Conservation (phyloP, 177 flowering plant genomes). For the Vitis hybrid region DNA sequence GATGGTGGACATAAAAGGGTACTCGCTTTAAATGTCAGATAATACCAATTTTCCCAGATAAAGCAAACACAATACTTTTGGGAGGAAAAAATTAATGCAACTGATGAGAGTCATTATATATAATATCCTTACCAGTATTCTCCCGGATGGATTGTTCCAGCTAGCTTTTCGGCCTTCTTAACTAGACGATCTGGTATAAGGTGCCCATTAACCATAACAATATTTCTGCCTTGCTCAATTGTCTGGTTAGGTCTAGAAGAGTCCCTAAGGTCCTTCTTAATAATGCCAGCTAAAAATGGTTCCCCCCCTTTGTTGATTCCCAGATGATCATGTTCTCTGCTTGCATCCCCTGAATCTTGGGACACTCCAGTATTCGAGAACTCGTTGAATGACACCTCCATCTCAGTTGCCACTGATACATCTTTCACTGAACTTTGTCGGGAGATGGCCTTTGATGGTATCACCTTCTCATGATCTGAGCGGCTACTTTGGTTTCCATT, state of each 20-base stretch:
- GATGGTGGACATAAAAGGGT: background rate
- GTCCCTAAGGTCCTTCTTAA: conserved; percentile 43
- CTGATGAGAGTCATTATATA: background rate
- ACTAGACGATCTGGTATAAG: conserved; percentile 33
- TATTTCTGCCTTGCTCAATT: conserved; percentile 23
- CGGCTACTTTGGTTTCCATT: conserved; percentile 42
- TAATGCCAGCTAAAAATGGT: conserved; percentile 36
- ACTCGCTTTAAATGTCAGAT: background rate
- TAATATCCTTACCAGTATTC: conserved; percentile 38
- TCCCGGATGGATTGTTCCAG: conserved; percentile 51
- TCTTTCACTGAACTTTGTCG: conserved; percentile 41
- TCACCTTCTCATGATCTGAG: conserved; percentile 40
- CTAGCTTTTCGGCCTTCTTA: conserved; percentile 49
- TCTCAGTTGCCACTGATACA: conserved; percentile 35
- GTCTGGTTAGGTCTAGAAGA: conserved; percentile 28
- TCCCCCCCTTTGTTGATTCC: conserved; percentile 29
- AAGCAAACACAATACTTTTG: background rate
- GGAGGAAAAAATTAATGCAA: background rate
- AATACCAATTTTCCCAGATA: background rate
- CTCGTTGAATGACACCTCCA: conserved; percentile 40
- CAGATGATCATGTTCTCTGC: conserved; percentile 22
- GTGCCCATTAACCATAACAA: conserved; percentile 39
- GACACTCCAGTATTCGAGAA: conserved; percentile 31
- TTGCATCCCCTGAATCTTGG: conserved; percentile 33
- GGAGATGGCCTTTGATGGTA: conserved; percentile 20